These are phyloP conservation scores for Parachlorella kessleri DNA, from an alignment of 139 green algal genomes.

Conservation along the genomic window DNA sequence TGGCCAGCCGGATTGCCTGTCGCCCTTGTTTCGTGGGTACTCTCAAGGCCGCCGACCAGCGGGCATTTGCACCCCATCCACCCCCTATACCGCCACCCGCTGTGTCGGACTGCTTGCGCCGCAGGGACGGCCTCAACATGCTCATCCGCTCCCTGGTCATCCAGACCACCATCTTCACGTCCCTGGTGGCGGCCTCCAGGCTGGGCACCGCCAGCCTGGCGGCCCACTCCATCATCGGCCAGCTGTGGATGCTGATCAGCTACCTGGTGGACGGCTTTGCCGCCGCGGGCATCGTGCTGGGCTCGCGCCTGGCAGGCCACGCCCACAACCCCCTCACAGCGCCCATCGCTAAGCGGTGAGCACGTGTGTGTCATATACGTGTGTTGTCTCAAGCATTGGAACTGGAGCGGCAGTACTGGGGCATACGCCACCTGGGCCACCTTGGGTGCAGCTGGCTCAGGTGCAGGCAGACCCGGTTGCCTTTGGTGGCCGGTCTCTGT, in stretches of 20 bases:
- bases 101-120: not conserved
- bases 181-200: constrained; percentile 41
- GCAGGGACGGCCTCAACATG: constrained; percentile 61
- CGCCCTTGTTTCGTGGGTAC: not conserved
- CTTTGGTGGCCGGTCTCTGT: too few species aligned
- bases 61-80: not conserved
- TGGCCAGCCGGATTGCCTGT: not conserved
- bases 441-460: too few species aligned
- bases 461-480: too few species aligned
- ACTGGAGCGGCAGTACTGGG: too few species aligned
- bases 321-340: constrained; percentile 1
- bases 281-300: constrained; percentile 69
- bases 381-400: too few species aligned
- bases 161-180: constrained; percentile 65
- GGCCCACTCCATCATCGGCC: constrained; percentile 59
- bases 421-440: too few species aligned
- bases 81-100: not conserved
- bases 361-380: not conserved
- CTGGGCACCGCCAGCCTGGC: constrained; percentile 58
- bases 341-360: constrained; percentile 7
- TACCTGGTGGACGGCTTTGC: constrained; percentile 77
- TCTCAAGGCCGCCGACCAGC: not conserved
- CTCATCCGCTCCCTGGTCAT: constrained; percentile 57
- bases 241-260: constrained; percentile 67
- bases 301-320: constrained; percentile 35